Evolutionary conservation across 2,329 filamentous ascomycete species (phyloP).

Genomic region (Cladosporium sp.): DNA sequence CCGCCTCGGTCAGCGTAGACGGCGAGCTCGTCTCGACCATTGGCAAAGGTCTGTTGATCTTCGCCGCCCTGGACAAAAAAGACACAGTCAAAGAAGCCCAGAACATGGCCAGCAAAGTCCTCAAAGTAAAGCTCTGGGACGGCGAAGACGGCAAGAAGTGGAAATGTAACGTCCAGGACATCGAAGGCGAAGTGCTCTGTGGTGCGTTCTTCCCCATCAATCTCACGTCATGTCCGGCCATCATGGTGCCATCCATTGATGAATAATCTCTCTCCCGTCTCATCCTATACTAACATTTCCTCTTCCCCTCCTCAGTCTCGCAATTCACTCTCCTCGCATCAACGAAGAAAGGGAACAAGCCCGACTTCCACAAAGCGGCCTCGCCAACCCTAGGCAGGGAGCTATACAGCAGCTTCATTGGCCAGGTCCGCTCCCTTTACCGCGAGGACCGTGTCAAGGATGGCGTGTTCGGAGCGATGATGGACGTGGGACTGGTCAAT

Average conservation of each 20-base stretch:
- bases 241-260: conserved; percentile 12
- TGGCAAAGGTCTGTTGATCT: conserved; percentile 82
- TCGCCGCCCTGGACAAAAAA: conserved; percentile 86
- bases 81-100: conserved; percentile 90
- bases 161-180: conserved; percentile 87
- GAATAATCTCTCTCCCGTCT: background rate
- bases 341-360: conserved; percentile 94
- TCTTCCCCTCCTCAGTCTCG: conserved; percentile 65
- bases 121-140: conserved; percentile 92
- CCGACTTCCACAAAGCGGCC: conserved; percentile 88
- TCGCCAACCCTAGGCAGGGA: conserved; percentile 73
- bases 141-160: conserved; percentile 79
- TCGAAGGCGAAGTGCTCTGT: conserved; percentile 89
- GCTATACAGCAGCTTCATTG: conserved; percentile 82
- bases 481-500: conserved; percentile 92
- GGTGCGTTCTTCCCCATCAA: conserved; percentile 58
- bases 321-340: conserved; percentile 93
- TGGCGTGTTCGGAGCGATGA: conserved; percentile 98
- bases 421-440: conserved; percentile 73
- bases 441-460: conserved; percentile 76
- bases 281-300: background rate
- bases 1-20: conserved; percentile 93
- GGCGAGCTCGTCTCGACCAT: conserved; percentile 87
- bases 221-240: conserved; percentile 1
- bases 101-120: conserved; percentile 75